phyloP scores from a whole-genome alignment of 768 basidiomycete species.

The Rhodosporidiobolus sp. region DNA sequence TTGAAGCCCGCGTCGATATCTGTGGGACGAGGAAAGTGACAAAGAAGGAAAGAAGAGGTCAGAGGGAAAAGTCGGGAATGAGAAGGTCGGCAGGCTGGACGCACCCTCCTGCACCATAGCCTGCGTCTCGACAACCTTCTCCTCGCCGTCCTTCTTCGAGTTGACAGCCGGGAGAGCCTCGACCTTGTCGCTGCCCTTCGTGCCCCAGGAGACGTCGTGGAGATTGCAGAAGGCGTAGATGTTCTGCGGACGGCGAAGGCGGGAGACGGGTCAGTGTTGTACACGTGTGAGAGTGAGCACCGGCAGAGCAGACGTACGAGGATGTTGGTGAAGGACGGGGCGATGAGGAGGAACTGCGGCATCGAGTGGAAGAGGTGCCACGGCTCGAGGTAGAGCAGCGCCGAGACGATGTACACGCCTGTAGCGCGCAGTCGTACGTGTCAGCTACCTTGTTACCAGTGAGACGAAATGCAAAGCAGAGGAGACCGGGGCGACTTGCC shows the following conservation, averaged over 20 bases:
- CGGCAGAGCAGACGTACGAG: slow-evolving; percentile 38
- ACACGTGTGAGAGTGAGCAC: too few species aligned
- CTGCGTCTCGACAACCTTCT: slow-evolving; percentile 78
- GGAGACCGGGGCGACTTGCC: neutral
- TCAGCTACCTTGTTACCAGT: slow-evolving; percentile 56
- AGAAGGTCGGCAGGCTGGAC: neutral
- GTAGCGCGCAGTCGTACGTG: slow-evolving; percentile 68
- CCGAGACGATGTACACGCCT: slow-evolving; percentile 54
- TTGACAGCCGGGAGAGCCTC: slow-evolving; percentile 85
- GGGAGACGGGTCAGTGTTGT: fast-evolving
- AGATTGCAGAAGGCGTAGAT: slow-evolving; percentile 97
- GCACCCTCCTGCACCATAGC: slow-evolving; percentile 62
- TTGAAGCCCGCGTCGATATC: slow-evolving; percentile 90
- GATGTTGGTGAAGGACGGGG: slow-evolving; percentile 90
- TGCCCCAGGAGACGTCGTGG: slow-evolving; percentile 90
- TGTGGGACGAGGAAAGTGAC: slow-evolving; percentile 46
- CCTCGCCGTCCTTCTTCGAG: slow-evolving; percentile 69
- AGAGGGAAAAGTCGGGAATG: neutral
- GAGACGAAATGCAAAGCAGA: slow-evolving; percentile 56
- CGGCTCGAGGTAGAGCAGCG: slow-evolving; percentile 61
- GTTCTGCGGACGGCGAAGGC: slow-evolving; percentile 52
- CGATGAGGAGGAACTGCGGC: slow-evolving; percentile 81
- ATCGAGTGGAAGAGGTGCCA: slow-evolving; percentile 98
- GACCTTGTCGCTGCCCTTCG: slow-evolving; percentile 90
- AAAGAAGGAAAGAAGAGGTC: neutral